phyloP scores from a whole-genome alignment of 169 alveolate genomes.

The Cyclospora cayetanensis region DNA sequence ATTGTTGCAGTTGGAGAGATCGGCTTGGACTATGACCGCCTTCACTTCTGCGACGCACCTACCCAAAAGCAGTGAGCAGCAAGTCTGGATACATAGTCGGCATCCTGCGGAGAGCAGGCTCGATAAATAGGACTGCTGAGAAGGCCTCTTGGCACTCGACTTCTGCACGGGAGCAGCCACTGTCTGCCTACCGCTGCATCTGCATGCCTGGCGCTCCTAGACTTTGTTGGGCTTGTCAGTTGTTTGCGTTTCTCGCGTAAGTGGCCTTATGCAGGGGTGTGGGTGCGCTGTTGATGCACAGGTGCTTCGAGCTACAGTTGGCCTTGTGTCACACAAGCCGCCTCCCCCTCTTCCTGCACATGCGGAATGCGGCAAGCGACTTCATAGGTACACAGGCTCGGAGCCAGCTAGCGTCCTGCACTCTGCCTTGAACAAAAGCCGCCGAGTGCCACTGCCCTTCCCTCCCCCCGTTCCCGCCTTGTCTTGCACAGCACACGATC shows the following conservation, averaged over 20 bases:
- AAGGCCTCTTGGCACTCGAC: background rate
- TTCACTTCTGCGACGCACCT: constrained; percentile 83
- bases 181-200: background rate
- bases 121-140: too few species aligned
- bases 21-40: constrained; percentile 89
- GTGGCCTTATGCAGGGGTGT: background rate
- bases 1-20: constrained; percentile 90
- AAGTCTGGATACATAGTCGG: too few species aligned
- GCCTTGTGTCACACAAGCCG: background rate
- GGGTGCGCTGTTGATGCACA: background rate
- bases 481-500: too few species aligned
- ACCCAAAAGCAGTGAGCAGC: constrained; percentile 84
- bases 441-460: too few species aligned
- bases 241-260: background rate
- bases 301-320: constrained; percentile 65
- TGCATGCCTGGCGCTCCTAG: background rate
- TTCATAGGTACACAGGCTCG: constrained; percentile 35
- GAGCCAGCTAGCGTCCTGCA: background rate
- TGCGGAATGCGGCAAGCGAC: constrained; percentile 45
- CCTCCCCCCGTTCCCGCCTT: too few species aligned
- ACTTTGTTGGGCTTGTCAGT: background rate
- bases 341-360: constrained; percentile 66
- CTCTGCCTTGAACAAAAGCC: background rate
- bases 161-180: background rate
- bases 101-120: too few species aligned